Base-by-base conservation (phyloP, 345 rosid genomes). In the Dipteronia dyeriana region DNA sequence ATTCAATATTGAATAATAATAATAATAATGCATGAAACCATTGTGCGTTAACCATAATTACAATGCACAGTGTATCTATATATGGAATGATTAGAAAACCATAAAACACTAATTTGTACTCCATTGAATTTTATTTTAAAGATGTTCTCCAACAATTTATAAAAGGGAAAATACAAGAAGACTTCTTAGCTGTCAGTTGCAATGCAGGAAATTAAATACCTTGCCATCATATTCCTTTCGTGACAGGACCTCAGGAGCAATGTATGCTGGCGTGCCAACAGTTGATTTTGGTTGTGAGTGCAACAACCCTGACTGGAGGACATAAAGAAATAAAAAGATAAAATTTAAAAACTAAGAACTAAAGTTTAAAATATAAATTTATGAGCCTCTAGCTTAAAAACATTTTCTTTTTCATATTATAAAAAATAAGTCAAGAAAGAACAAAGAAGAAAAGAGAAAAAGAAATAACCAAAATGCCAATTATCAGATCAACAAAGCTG, bases 221-320 rank as follows among this genome's bases (percentile, higher is more conserved):
- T 91, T 88, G 31, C 96, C 96, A 79, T 91, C 90, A 56, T 91
- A 91, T 78, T 90, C 91, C 79, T 88, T 90, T 64, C 88, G 80
- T 11, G 91, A 81, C 65, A 91, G 79, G 79, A 90, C 91, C 81
- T 91, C 93, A 2, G 96, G 96, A 47, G 92, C 96, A 66, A 91
- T 91, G 51, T 91, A 90, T 2, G 96, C 93, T 0, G 93, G 96
- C 17, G 96, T 91, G 66, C 93, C 96, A 19, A 91, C 96, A 8
- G 93, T 87, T 53, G 96, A 91, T 80, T 90, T 91, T 14, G 91
- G 93, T 78, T 84, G 87, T 2, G 95, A 89, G 73, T 91, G 95
- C 83, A 91, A 68, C 70, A 91, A 54, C 38, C 83, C 90, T 29
- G 95, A 91, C 95, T 91, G 89, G 61, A 64, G 26, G 25, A 56